Evolutionary conservation across 177 flowering plant species (phyloP), one percentile per base, ranked within the genome.

Genomic region (Tripterygium wilfordii): DNA sequence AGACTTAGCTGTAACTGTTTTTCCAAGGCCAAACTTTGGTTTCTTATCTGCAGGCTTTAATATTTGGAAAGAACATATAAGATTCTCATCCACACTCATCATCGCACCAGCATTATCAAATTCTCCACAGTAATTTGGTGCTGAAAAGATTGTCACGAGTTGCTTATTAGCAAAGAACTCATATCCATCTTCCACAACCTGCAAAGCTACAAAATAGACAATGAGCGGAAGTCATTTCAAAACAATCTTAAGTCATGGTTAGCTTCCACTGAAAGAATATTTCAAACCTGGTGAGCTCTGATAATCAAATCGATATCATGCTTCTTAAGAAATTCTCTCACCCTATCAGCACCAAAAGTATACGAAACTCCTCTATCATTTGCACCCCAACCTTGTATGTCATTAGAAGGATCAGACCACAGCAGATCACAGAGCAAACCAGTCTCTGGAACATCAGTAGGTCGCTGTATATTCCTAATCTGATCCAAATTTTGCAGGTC

Each of bases 101-200:
- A 80, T 78, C 22, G 90, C 90, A 58, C 83, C 90, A 25, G 77
- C 80, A 64, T 82, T 82, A 46, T 82, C 77, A 70, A 79, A 77
- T 58, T 82, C 83, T 28, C 85, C 88, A 65, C 77, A 74, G 54
- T 81, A 81, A 56, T 82, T 79, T n/a, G 88, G 88, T 1, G 88
- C 88, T 22, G 88, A 81, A 60, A 81, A 81, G 66, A 81, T 76
- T 23, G 88, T 82, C 9, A 82, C 83, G 14, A 83, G 86, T 55
- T 65, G 71, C 52, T 76, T 60, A 51, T 74, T 62, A 37, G 84
- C 86, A 68, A 83, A 83, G 63, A 80, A 80, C 63, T 83, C 84
- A 48, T 77, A 83, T 27, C 86, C 90, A 74, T 80, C 86, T 63
- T 80, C 79, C 42, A 83, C 90, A 47, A 83, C 86, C 90, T 83